Evolutionary conservation across 306 rosid species (phyloP), one percentile per base, ranked within the genome.

Genomic region (Castanea sativa): DNA sequence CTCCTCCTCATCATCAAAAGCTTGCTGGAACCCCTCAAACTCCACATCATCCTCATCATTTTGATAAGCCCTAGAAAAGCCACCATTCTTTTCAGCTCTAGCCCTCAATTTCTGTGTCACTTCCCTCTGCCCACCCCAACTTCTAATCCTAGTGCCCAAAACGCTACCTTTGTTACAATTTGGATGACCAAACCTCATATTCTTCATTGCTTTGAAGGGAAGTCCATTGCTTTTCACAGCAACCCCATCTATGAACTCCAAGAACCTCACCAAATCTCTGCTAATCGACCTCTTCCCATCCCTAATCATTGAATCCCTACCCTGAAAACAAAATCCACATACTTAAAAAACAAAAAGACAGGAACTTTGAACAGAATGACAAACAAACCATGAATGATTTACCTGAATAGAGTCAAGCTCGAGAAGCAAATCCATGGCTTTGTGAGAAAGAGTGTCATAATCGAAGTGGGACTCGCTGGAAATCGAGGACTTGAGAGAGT

Each of bases 321-420:
- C 83, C 97, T 93, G 87, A 21, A 61, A 51, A 52, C 68, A 60
- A 32, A 73, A 55, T 55, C 29, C 55, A 73, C n/a, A 30, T 18
- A 21, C 33, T 9, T 38, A 69, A 56, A 67, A 67, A 29, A 20
- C 23, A 16, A 0, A n/a, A 33, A 70, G 73, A 23, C 1, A 43
- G 45, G 1, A 4, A 5, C 4, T 20, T 4, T 29, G 23, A 79
- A 7, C 3, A 19, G 18, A 15, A 55, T 13, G 35, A 14, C 14
- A 63, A 18, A 77, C 12, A 51, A 51, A 70, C 76, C 82, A 53
- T 1, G 38, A 65, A 15, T 52, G 13, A 4, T 64, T 83, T 80
- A 96, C 99, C 96, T 87, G 86, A 83, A 93, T 85, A 35, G 91
- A 86, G 73, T 96, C 93, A 58, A 93, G 97, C 79, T 85, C 41